Conservation (phyloP, 2,329 filamentous ascomycete species). For the Davidsoniella neocaledoniae region DNA sequence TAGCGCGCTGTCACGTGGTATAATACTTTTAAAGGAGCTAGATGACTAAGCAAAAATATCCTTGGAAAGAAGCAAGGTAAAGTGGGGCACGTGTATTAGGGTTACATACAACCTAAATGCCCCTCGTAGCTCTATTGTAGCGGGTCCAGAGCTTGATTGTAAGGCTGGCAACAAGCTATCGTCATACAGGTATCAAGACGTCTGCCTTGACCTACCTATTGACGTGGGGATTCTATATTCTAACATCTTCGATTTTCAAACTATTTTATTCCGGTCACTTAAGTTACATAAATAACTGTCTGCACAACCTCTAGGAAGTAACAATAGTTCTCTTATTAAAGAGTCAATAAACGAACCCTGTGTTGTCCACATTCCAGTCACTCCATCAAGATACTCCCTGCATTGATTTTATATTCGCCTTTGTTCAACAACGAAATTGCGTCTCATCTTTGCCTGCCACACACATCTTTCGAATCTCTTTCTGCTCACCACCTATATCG, state of each 20-base stretch:
- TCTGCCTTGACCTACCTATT: not conserved
- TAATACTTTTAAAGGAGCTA: too few relatives aligned
- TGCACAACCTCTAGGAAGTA: too few relatives aligned
- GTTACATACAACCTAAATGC: not conserved
- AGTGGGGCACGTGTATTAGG: not conserved
- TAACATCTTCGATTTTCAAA: not conserved
- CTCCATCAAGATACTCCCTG: not conserved
- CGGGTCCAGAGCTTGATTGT: not conserved
- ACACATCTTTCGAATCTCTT: not conserved
- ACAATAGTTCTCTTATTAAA: not conserved
- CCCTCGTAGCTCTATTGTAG: not conserved
- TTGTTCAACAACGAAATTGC: not conserved
- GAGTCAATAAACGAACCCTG: not conserved
- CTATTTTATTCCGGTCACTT: too few relatives aligned
- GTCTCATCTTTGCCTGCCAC: not conserved
- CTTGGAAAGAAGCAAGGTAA: not conserved
- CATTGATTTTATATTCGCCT: not conserved
- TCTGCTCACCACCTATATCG: not conserved
- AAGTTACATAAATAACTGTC: too few relatives aligned
- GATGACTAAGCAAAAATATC: too few relatives aligned
- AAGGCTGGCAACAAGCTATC: conserved; percentile 10
- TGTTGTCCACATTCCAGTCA: not conserved
- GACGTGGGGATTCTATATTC: not conserved
- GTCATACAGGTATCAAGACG: not conserved
- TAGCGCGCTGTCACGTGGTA: conserved; percentile 3